These are phyloP conservation scores for Chamaecrista fasciculata DNA, from an alignment of 306 rosid genomes.

Conservation along the genomic window DNA sequence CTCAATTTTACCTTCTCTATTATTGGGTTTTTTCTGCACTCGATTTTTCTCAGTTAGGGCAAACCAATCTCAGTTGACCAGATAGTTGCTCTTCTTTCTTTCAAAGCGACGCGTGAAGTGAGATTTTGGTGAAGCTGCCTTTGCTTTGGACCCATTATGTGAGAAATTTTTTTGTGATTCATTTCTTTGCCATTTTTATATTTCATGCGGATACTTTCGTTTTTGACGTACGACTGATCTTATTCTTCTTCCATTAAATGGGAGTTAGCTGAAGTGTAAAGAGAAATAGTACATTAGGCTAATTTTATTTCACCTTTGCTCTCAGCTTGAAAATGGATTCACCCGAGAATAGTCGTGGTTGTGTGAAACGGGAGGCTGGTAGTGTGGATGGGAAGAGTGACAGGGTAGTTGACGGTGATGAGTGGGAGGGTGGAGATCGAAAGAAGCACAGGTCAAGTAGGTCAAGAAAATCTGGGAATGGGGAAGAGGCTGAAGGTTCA, in stretches of 20 bases:
- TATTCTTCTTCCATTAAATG: neutral
- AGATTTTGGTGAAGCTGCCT: neutral
- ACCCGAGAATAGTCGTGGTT: slow-evolving; percentile 46
- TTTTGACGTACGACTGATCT: neutral
- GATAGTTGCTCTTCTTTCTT: neutral
- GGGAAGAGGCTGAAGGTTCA: slow-evolving; percentile 58
- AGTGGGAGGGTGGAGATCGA: slow-evolving; percentile 72
- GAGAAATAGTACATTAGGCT: neutral
- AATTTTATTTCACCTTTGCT: neutral
- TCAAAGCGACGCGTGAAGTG: neutral
- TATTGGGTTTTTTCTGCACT: neutral
- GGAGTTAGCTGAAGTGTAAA: neutral
- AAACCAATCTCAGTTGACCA: neutral
- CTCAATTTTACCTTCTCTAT: neutral
- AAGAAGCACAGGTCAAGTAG: slow-evolving; percentile 79
- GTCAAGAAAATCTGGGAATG: slow-evolving; percentile 59
- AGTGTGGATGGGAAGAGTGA: slow-evolving; percentile 59
- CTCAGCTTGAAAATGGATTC: slow-evolving; percentile 43
- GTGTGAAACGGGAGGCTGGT: slow-evolving; percentile 45
- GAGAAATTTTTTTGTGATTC: slow-evolving; percentile 24
- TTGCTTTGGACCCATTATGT: neutral
- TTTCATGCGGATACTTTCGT: neutral
- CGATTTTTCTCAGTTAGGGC: neutral
- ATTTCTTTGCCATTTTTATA: neutral
- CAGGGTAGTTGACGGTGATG: slow-evolving; percentile 60